Conservation (phyloP, 140 eudicot genomes). For the Oenanthe javanica region DNA sequence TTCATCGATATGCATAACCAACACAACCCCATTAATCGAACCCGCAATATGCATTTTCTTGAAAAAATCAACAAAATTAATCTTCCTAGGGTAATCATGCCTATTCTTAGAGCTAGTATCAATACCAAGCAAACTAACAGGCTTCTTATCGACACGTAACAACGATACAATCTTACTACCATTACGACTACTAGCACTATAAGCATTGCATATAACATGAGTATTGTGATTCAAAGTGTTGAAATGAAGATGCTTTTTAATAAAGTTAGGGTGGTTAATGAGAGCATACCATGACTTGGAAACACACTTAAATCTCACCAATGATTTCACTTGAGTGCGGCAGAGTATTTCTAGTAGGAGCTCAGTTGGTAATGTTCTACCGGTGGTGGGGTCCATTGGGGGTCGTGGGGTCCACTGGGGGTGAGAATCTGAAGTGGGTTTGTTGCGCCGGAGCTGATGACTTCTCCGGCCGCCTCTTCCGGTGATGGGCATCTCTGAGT, state of each 20-base stretch:
- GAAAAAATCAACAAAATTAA: background rate
- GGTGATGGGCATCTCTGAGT: background rate
- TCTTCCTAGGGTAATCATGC: background rate
- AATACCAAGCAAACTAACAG: background rate
- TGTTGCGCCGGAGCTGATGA: background rate
- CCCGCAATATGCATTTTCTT: background rate
- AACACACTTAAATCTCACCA: slow-evolving; percentile 1
- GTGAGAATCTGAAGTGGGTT: background rate
- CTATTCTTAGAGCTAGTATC: background rate
- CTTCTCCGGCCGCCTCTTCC: slow-evolving; percentile 1
- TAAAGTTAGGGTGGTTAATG: background rate
- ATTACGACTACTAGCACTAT: background rate
- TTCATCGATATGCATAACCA: background rate
- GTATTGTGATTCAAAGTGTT: background rate
- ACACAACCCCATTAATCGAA: slow-evolving; percentile 2
- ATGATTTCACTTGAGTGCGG: background rate
- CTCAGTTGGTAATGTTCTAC: background rate
- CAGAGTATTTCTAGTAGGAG: background rate
- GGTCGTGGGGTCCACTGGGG: background rate
- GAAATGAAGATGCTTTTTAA: background rate
- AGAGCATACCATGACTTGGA: background rate
- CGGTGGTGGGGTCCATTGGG: background rate
- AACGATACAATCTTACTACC: background rate
- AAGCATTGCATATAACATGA: background rate
- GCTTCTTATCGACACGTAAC: background rate